Percentiles rank a stretch among this genome's conserved stretches.
These are phyloP conservation scores for Globisporangium solare DNA, from an alignment of 352 stramenopile species.

Conservation along the genomic window DNA sequence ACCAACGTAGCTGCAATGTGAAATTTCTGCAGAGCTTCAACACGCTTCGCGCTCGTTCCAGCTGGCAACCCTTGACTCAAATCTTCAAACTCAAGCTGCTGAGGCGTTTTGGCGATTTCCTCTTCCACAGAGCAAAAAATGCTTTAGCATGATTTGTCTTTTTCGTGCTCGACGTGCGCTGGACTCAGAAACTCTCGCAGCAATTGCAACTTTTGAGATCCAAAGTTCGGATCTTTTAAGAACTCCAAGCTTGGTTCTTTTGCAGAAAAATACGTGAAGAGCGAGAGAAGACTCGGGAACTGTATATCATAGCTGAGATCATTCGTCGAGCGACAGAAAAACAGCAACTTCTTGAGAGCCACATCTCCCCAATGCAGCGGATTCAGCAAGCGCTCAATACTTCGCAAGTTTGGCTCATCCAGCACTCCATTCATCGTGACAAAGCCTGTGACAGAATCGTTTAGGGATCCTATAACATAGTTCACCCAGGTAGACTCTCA, in stretches of 20 bases:
- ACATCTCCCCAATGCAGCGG: slow-evolving; percentile 32
- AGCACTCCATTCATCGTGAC: slow-evolving; percentile 23
- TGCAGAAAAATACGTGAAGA: slow-evolving; percentile 14
- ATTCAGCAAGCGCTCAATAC: slow-evolving; percentile 21
- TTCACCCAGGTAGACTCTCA: background rate
- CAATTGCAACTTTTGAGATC: slow-evolving; percentile 24
- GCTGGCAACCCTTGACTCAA: slow-evolving; percentile 32
- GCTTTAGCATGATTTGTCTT: slow-evolving; percentile 38
- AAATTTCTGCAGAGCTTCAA: slow-evolving; percentile 18
- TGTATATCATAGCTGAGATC: slow-evolving; percentile 37
- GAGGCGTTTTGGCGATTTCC: slow-evolving; percentile 42
- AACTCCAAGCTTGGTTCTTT: slow-evolving; percentile 3
- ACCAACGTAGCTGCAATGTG: slow-evolving; percentile 20
- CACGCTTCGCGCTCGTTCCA: slow-evolving; percentile 31
- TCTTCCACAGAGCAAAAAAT: slow-evolving; percentile 56
- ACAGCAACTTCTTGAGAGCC: slow-evolving; percentile 29
- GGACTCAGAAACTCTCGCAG: slow-evolving; percentile 28
- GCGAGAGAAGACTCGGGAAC: slow-evolving; percentile 19
- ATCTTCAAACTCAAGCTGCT: slow-evolving; percentile 57
- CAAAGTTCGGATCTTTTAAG: slow-evolving; percentile 21
- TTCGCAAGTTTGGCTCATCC: slow-evolving; percentile 21
- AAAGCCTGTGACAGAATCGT: slow-evolving; percentile 27
- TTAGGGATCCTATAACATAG: slow-evolving; percentile 30
- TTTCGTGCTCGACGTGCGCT: slow-evolving; percentile 36
- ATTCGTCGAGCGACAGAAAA: slow-evolving; percentile 26